Evolutionary conservation across 2,329 filamentous ascomycete species (phyloP).

Genomic region (Hypoxylon rubiginosum): DNA sequence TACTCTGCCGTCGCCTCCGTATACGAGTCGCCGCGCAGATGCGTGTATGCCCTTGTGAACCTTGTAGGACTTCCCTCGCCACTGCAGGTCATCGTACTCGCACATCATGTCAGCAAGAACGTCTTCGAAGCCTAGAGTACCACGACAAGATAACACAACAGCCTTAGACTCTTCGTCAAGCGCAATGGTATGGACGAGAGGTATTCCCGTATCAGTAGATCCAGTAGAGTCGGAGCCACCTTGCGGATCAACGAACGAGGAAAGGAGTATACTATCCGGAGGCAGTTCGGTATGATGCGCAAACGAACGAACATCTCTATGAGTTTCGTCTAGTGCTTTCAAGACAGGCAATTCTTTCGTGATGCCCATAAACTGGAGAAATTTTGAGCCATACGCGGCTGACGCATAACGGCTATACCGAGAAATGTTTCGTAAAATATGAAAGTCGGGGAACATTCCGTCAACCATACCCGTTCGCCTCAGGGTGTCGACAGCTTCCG

Average conservation of each 20-base stretch:
- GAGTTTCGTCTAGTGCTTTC: slow-evolving; percentile 62
- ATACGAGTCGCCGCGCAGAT: slow-evolving; percentile 75
- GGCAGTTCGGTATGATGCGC: slow-evolving; percentile 72
- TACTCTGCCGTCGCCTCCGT: slow-evolving; percentile 75
- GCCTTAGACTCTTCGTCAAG: slow-evolving; percentile 79
- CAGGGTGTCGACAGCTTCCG: slow-evolving; percentile 63
- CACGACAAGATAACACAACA: slow-evolving; percentile 78
- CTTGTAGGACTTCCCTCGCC: slow-evolving; percentile 75
- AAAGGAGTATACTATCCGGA: slow-evolving; percentile 71
- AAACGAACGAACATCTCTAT: slow-evolving; percentile 73
- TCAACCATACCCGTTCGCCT: slow-evolving; percentile 67
- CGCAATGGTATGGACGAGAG: slow-evolving; percentile 79
- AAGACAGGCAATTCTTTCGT: slow-evolving; percentile 62
- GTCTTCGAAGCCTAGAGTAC: slow-evolving; percentile 80
- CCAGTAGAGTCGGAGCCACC: slow-evolving; percentile 76
- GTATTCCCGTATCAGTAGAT: slow-evolving; percentile 74
- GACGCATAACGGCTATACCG: slow-evolving; percentile 77
- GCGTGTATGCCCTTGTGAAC: slow-evolving; percentile 83
- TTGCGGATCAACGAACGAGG: slow-evolving; percentile 78
- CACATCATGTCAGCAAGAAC: slow-evolving; percentile 81
- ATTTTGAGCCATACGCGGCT: slow-evolving; percentile 74
- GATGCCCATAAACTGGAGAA: slow-evolving; percentile 74
- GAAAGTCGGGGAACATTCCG: slow-evolving; percentile 70
- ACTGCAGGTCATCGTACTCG: slow-evolving; percentile 75
- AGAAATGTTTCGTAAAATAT: slow-evolving; percentile 72